These are phyloP conservation scores for Xylaria hypoxylon DNA, from an alignment of 2,329 filamentous ascomycete genomes.

Conservation along the genomic window DNA sequence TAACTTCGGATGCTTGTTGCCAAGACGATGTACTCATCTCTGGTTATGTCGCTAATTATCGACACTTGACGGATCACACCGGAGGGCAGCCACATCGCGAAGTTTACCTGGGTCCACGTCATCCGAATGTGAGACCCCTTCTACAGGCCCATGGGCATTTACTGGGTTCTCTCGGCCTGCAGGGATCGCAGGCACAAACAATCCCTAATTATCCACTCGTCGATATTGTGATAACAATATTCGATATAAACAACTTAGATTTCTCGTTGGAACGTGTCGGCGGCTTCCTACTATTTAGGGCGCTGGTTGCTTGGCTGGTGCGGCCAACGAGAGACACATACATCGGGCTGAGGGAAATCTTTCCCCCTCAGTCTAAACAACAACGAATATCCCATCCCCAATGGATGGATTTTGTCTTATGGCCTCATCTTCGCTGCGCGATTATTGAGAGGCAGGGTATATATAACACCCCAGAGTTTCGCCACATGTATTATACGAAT, in stretches of 20 bases:
- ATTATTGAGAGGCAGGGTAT: slow-evolving; percentile 52
- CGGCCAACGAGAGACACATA: slow-evolving; percentile 51
- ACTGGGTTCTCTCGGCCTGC: slow-evolving; percentile 39
- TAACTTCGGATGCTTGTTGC: slow-evolving; percentile 48
- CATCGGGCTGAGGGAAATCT: slow-evolving; percentile 40
- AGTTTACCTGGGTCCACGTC: slow-evolving; percentile 51
- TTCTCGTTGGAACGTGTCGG: slow-evolving; percentile 51
- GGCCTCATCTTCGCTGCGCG: slow-evolving; percentile 52
- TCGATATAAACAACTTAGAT: slow-evolving; percentile 47
- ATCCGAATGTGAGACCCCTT: slow-evolving; percentile 52
- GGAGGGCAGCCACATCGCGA: slow-evolving; percentile 41
- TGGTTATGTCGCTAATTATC: slow-evolving; percentile 54
- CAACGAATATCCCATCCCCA: slow-evolving; percentile 47
- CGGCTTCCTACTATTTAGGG: slow-evolving; percentile 50
- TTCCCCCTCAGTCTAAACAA: slow-evolving; percentile 48
- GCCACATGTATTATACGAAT: slow-evolving; percentile 50
- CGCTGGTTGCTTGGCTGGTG: slow-evolving; percentile 48
- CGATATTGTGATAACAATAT: slow-evolving; percentile 49
- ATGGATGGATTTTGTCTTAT: slow-evolving; percentile 52
- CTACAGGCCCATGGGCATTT: slow-evolving; percentile 38
- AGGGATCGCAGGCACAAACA: slow-evolving; percentile 39
- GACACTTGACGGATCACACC: slow-evolving; percentile 48
- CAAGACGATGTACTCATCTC: slow-evolving; percentile 53
- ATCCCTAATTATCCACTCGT: slow-evolving; percentile 46
- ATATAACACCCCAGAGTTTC: slow-evolving; percentile 55